A percentile compares a stretch with the other conserved stretches of the same genome.
Conservation (phyloP, 2,329 filamentous ascomycete species). For the Alternaria ethzedia region DNA sequence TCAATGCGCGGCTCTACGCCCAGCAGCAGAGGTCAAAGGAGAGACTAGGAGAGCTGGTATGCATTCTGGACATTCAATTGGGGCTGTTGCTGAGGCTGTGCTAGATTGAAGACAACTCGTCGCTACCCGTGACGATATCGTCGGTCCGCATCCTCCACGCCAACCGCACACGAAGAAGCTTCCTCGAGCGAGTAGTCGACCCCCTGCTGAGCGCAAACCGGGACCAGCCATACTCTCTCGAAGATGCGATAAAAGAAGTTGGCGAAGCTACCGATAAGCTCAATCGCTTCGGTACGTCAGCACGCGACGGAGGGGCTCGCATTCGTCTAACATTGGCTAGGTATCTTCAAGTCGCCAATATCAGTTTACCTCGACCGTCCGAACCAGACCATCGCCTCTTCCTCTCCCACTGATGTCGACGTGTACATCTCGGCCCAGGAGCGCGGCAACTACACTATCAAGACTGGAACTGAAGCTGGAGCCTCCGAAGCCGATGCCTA, state of each 20-base stretch:
- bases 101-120: conserved; percentile 80
- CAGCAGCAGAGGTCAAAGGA: conserved; percentile 69
- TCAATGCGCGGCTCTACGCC: conserved; percentile 64
- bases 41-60: conserved; percentile 69
- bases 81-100: conserved; percentile 8
- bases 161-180: conserved; percentile 79
- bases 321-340: conserved; percentile 54
- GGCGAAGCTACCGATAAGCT: conserved; percentile 75
- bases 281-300: conserved; percentile 72
- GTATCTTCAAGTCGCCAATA: conserved; percentile 85
- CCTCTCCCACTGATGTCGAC: conserved; percentile 78
- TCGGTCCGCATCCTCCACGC: conserved; percentile 85
- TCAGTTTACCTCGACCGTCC: conserved; percentile 82
- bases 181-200: conserved; percentile 81
- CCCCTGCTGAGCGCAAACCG: conserved; percentile 75
- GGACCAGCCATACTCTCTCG: conserved; percentile 74
- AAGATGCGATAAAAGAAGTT: conserved; percentile 75
- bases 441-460: conserved; percentile 81
- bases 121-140: conserved; percentile 85
- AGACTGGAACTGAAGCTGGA: conserved; percentile 93
- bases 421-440: conserved; percentile 80
- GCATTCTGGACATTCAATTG: conserved; percentile 22
- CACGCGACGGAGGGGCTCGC: conserved; percentile 1
- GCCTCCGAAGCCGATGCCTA: conserved; percentile 95
- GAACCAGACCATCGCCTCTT: conserved; percentile 69